Evolutionary conservation across 805 yeast species (phyloP), one percentile per base, ranked within the genome.

Genomic region (Diddensiella transvaalensis): DNA sequence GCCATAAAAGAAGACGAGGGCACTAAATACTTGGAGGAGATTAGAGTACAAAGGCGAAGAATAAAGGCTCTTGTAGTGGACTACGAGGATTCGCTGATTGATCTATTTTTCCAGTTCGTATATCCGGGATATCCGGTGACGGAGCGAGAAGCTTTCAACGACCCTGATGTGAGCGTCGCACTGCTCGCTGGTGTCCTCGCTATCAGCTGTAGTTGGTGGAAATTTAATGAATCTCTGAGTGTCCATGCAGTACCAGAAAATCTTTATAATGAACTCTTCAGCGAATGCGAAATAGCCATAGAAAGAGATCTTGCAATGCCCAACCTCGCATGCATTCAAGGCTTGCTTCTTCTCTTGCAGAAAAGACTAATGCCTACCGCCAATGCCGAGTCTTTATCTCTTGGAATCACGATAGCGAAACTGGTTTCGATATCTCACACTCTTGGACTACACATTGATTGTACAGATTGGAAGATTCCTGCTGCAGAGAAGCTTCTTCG

Each of bases 41-140:
- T 39, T 15, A 32, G 29, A 10, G 15, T 10, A 8, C 59, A 55
- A 49, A 48, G 53, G n/a, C 29, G 41, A 13, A 40, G 51, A 13
- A 37, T 57, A 21, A 24, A 47, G 10, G 29, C 41, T 23, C 42
- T 54, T 33, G 56, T 52, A 4, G 46, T 49, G 22, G 44, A 44
- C 13, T 53, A 47, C 26, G 60, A 57, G 22, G 63, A 60, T 22
- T 60, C 62, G 19, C 48, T 66, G 26, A 49, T 66, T 15, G 65
- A 63, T 2, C 58, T 66, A 13, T 66, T 51, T 47, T 65, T 66
- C 50, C 47, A 56, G 21, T 62, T 62, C 44, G 58, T 64, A 5
- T 67, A 66, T 44, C 66, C 68, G 50, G 52, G 62, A 2, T 66
- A 59, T 36, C 70, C 70, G 1, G 64, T 66, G 4, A 62, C 65